Conservation (phyloP, 2,329 filamentous ascomycete genomes). For the Cladosporium austrohemisphaericum region DNA sequence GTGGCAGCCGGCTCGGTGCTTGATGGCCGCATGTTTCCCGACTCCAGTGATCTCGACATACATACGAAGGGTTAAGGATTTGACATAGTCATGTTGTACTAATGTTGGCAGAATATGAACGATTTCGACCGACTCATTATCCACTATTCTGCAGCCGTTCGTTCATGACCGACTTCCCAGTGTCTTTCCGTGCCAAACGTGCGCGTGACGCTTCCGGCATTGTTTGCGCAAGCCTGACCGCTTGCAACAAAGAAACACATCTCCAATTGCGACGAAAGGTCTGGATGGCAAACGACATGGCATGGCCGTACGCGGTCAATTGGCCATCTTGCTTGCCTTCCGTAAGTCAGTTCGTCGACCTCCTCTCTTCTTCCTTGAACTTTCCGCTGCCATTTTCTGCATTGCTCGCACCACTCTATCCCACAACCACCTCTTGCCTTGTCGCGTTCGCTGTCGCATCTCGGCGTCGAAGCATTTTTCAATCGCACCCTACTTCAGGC, state of each 20-base stretch:
- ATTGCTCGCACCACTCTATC: not conserved
- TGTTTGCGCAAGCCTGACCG: slow-evolving; percentile 20
- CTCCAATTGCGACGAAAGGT: not conserved
- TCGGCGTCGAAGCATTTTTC: not conserved
- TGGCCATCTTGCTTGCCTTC: not conserved
- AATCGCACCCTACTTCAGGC: not conserved
- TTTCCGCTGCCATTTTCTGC: not conserved
- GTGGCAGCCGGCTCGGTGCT: too few species aligned
- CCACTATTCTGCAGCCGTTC: too few species aligned
- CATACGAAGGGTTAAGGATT: too few species aligned
- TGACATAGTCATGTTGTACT: too few species aligned
- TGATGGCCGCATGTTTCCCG: too few species aligned
- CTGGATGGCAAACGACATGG: slow-evolving; percentile 2
- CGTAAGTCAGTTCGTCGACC: not conserved
- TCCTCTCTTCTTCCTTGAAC: not conserved
- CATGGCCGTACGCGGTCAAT: not conserved
- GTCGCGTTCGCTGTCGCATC: not conserved
- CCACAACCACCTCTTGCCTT: not conserved
- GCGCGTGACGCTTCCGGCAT: slow-evolving; percentile 14
- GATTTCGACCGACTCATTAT: too few species aligned
- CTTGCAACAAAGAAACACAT: slow-evolving; percentile 27
- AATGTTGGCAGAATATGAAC: too few species aligned
- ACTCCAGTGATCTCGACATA: too few species aligned
- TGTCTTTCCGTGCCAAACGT: too few species aligned
- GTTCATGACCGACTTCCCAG: too few species aligned